phyloP scores from a whole-genome alignment of 2,329 filamentous ascomycete genomes.

The Polytolypa hystricis region DNA sequence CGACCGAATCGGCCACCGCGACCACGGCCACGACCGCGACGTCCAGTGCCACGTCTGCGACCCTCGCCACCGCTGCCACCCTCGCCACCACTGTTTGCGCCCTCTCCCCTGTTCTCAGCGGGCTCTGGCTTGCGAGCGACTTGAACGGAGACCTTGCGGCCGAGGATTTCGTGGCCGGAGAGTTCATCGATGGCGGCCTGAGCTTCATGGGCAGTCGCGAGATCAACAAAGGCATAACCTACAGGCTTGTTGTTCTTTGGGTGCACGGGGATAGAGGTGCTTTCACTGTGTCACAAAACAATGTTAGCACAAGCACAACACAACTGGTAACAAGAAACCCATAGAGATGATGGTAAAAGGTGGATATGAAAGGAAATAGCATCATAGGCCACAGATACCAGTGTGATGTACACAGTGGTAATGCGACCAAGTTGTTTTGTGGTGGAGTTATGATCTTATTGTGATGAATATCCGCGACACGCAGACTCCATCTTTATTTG shows the following conservation, averaged over 20 bases:
- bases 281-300: slow-evolving; percentile 58
- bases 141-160: slow-evolving; percentile 98
- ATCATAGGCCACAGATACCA: slow-evolving; percentile 6
- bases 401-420: too few species aligned
- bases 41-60: slow-evolving; percentile 46
- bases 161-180: slow-evolving; percentile 93
- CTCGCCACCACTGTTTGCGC: slow-evolving; percentile 60
- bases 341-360: background rate
- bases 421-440: too few species aligned
- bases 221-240: slow-evolving; percentile 97
- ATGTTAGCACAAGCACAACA: slow-evolving; percentile 23
- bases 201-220: slow-evolving; percentile 86
- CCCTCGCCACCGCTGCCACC: slow-evolving; percentile 56
- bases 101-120: slow-evolving; percentile 63
- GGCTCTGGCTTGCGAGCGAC: slow-evolving; percentile 94
- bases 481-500: too few species aligned
- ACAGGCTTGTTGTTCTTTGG: slow-evolving; percentile 96
- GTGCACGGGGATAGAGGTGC: slow-evolving; percentile 98
- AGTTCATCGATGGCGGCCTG: slow-evolving; percentile 92
- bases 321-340: slow-evolving; percentile 1
- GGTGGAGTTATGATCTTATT: too few species aligned
- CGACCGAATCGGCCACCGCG: slow-evolving; percentile 55
- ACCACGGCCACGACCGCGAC: slow-evolving; percentile 49
- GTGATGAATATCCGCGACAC: too few species aligned
- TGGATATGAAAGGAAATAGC: too few species aligned